A percentile compares a stretch with the other conserved stretches of the same genome.
phyloP scores from a whole-genome alignment of 345 rosid species.

The Acer yangbiense region DNA sequence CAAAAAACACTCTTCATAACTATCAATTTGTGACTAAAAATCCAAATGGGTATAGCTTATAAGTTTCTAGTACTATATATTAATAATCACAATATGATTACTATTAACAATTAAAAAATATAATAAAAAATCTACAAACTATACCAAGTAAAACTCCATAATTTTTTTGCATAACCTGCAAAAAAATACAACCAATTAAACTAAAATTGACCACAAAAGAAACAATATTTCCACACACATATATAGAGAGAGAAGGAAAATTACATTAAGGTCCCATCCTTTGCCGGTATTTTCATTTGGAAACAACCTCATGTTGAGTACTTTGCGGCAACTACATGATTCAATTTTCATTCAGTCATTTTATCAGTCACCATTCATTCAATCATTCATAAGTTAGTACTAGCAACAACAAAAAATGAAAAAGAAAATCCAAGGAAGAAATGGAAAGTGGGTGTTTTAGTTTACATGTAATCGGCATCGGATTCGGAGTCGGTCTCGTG shows the following conservation, averaged over 20 bases:
- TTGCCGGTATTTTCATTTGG: constrained; percentile 72
- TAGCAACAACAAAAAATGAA: too few species aligned
- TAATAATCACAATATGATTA: too few species aligned
- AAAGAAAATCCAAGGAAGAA: not conserved
- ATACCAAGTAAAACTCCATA: constrained; percentile 78
- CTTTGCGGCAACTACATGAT: constrained; percentile 73
- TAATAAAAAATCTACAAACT: too few species aligned
- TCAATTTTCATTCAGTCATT: not conserved
- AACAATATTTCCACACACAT: not conserved
- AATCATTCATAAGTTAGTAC: not conserved
- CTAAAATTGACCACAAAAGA: constrained; percentile 4
- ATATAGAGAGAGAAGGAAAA: not conserved
- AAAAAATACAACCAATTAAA: constrained; percentile 1
- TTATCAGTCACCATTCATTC: not conserved
- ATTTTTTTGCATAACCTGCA: constrained; percentile 85
- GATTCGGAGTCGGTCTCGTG: constrained; percentile 79
- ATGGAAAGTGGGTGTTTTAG: not conserved
- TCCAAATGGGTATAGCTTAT: not conserved
- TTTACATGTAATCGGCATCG: constrained; percentile 80
- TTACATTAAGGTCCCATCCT: constrained; percentile 91
- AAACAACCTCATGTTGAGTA: constrained; percentile 84
- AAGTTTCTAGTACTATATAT: not conserved
- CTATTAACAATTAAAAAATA: too few species aligned
- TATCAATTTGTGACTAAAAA: not conserved
- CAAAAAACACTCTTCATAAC: not conserved